phyloP scores from a whole-genome alignment of 148 eudicot species.

The Suaeda aralocaspica region DNA sequence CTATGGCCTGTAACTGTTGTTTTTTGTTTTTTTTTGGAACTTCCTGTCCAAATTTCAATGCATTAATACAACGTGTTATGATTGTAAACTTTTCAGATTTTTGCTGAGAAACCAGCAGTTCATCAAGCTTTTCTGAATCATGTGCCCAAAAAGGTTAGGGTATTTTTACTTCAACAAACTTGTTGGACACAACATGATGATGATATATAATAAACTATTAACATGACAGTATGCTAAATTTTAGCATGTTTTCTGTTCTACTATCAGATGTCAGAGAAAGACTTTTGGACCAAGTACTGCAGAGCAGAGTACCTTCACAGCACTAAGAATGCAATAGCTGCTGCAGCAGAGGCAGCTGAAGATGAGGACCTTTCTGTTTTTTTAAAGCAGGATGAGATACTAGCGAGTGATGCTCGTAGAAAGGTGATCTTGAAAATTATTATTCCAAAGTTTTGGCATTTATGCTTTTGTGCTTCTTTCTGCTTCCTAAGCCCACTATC shows the following conservation, averaged over 20 bases:
- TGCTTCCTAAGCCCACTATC: slow-evolving; percentile 11
- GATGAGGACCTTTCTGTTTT: slow-evolving; percentile 92
- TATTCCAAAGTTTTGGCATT: not conserved
- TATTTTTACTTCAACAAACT: not conserved
- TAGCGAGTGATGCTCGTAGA: slow-evolving; percentile 73
- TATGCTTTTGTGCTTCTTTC: slow-evolving; percentile 15
- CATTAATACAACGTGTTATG: too few species aligned
- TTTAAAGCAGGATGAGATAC: slow-evolving; percentile 78
- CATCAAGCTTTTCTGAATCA: slow-evolving; percentile 78
- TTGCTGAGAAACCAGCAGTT: slow-evolving; percentile 99
- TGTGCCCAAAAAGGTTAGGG: slow-evolving; percentile 78
- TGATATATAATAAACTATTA: too few species aligned
- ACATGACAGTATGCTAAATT: not conserved
- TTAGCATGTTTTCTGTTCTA: slow-evolving; percentile 3
- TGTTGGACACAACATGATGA: slow-evolving; percentile 5
- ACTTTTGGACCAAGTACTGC: slow-evolving; percentile 94
- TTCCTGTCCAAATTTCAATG: too few species aligned
- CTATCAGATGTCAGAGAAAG: slow-evolving; percentile 79
- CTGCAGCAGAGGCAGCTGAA: slow-evolving; percentile 98
- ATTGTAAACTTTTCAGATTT: slow-evolving; percentile 52
- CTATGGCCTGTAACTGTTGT: too few species aligned
- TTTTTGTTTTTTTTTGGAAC: not conserved
- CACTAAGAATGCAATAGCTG: slow-evolving; percentile 82
- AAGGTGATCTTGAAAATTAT: slow-evolving; percentile 44
- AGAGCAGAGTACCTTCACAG: slow-evolving; percentile 96